phyloP scores from a whole-genome alignment of 2,329 filamentous ascomycete genomes.

The Myriangium duriaei region DNA sequence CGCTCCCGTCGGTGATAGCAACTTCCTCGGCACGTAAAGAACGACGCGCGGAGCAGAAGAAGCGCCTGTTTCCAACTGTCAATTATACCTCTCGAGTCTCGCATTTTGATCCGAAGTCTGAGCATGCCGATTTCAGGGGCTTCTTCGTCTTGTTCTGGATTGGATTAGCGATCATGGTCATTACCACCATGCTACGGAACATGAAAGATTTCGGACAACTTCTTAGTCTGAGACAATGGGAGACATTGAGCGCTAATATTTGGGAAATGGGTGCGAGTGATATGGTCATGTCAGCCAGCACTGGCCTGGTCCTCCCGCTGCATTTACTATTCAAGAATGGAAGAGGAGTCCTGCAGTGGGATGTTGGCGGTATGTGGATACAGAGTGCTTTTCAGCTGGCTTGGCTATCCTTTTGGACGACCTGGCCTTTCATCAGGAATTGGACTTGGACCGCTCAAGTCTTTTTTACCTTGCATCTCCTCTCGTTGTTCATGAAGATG shows the following conservation, averaged over 20 bases:
- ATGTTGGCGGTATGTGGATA: slow-evolving; percentile 59
- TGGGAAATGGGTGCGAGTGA: slow-evolving; percentile 79
- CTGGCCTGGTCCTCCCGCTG: slow-evolving; percentile 57
- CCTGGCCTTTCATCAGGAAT: slow-evolving; percentile 66
- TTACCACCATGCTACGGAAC: slow-evolving; percentile 86
- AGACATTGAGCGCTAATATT: slow-evolving; percentile 74
- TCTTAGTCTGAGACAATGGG: slow-evolving; percentile 76
- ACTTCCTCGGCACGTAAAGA: slow-evolving; percentile 77
- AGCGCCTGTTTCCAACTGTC: slow-evolving; percentile 80
- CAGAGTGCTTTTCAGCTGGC: slow-evolving; percentile 69
- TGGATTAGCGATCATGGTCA: slow-evolving; percentile 87
- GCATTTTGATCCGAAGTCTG: slow-evolving; percentile 85
- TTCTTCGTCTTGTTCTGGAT: slow-evolving; percentile 99
- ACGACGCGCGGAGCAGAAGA: slow-evolving; percentile 59
- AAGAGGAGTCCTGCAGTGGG: slow-evolving; percentile 54
- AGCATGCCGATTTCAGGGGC: slow-evolving; percentile 87
- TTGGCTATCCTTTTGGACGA: slow-evolving; percentile 69
- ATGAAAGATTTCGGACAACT: slow-evolving; percentile 87
- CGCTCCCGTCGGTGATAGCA: slow-evolving; percentile 80
- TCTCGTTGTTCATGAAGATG: slow-evolving; percentile 96
- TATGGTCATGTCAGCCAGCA: slow-evolving; percentile 69
- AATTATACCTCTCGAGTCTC: slow-evolving; percentile 84
- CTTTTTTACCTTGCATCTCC: slow-evolving; percentile 79
- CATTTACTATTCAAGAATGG: slow-evolving; percentile 54
- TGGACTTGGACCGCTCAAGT: slow-evolving; percentile 99